These are phyloP conservation scores for Truncatella angustata DNA, from an alignment of 2,329 filamentous ascomycete species.

Conservation along the genomic window DNA sequence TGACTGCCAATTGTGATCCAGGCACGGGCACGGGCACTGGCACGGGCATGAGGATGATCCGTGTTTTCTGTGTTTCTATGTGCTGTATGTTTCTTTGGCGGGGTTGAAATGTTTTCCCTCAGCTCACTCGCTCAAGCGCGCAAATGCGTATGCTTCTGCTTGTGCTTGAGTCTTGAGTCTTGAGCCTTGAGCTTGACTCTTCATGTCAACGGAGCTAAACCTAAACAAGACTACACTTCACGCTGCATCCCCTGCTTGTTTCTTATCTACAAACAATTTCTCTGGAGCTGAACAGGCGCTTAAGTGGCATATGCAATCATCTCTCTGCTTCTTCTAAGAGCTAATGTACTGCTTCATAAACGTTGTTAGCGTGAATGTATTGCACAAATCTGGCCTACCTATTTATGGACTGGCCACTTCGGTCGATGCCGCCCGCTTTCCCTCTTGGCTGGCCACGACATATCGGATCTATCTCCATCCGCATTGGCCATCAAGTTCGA, in stretches of 20 bases:
- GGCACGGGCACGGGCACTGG: neutral
- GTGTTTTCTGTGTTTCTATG: too few species aligned
- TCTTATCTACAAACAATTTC: too few species aligned
- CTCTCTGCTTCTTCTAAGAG: too few species aligned
- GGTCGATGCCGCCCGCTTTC: slow-evolving; percentile 5
- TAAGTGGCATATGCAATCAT: too few species aligned
- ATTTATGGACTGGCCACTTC: neutral
- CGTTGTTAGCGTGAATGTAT: neutral
- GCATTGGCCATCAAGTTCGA: neutral
- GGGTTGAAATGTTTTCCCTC: neutral
- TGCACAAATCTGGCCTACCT: neutral
- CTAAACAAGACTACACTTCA: too few species aligned
- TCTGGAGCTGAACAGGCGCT: too few species aligned
- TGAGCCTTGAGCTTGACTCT: too few species aligned
- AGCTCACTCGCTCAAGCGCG: neutral
- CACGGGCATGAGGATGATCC: neutral
- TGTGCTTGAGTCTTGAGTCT: neutral
- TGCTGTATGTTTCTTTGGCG: neutral
- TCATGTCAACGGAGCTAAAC: too few species aligned
- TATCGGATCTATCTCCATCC: neutral
- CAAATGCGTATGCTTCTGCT: neutral
- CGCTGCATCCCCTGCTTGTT: too few species aligned
- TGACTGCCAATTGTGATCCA: neutral
- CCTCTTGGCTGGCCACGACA: neutral
- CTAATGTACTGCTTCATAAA: neutral